phyloP scores from a whole-genome alignment of 768 basidiomycete species.

The Lactarius hengduanensis region DNA sequence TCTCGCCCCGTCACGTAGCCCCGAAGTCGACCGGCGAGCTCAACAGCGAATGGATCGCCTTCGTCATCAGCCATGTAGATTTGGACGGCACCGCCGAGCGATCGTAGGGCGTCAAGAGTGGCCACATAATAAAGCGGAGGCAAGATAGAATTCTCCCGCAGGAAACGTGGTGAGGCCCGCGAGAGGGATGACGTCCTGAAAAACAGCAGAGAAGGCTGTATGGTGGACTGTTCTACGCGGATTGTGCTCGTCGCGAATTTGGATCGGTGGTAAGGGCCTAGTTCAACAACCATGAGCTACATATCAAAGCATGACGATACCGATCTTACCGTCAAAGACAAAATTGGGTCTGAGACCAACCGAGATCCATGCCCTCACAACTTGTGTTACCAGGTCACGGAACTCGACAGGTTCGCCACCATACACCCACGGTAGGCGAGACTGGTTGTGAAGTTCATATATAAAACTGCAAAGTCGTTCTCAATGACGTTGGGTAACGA shows the following conservation, averaged over 20 bases:
- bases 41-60: conserved; percentile 81
- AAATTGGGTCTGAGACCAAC: conserved; percentile 66
- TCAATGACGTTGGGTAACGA: conserved; percentile 16
- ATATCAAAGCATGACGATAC: neutral
- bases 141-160: conserved; percentile 70
- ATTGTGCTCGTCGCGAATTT: conserved; percentile 68
- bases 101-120: conserved; percentile 55
- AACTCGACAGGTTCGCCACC: conserved; percentile 77
- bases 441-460: conserved; percentile 59
- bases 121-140: conserved; percentile 63
- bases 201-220: conserved; percentile 68
- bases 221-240: conserved; percentile 54
- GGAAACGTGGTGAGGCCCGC: conserved; percentile 61
- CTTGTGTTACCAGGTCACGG: conserved; percentile 43
- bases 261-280: conserved; percentile 68
- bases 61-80: conserved; percentile 79
- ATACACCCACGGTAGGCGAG: conserved; percentile 77
- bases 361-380: conserved; percentile 65
- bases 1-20: conserved; percentile 78
- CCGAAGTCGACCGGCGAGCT: conserved; percentile 68
- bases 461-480: conserved; percentile 56
- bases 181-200: conserved; percentile 74
- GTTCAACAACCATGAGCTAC: neutral
- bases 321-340: conserved; percentile 75
- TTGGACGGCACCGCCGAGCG: conserved; percentile 40